These are phyloP conservation scores for Lepidopterella palustris DNA, from an alignment of 495 filamentous ascomycete species.

Conservation along the genomic window DNA sequence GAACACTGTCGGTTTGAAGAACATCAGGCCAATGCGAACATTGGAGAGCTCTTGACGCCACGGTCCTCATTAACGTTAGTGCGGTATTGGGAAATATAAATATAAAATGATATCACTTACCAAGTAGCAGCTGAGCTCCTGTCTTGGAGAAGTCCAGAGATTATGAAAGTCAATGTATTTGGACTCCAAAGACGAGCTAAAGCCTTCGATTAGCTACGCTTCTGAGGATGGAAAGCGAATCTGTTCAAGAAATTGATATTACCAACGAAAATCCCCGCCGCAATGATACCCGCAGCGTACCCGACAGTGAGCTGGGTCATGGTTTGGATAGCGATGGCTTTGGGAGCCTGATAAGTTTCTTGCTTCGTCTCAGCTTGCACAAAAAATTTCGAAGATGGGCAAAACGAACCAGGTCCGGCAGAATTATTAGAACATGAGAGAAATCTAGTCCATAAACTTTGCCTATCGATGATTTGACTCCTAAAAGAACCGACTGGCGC, in stretches of 20 bases:
- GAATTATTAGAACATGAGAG: no score
- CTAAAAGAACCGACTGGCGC: no score
- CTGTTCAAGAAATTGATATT: not conserved
- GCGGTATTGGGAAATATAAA: not conserved
- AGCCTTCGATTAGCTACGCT: not conserved
- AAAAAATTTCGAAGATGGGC: no score
- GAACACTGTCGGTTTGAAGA: slow-evolving; percentile 25
- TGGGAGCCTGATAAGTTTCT: no score
- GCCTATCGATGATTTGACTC: no score
- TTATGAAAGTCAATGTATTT: no score
- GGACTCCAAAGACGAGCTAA: no score
- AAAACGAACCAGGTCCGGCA: no score
- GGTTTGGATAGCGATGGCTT: no score
- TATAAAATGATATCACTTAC: slow-evolving; percentile 6
- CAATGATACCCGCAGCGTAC: slow-evolving; percentile 6
- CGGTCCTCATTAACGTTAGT: not conserved
- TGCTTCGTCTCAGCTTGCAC: no score
- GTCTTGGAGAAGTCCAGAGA: no score
- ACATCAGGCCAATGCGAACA: slow-evolving; percentile 31
- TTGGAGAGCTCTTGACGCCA: slow-evolving; percentile 26
- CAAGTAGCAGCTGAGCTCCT: slow-evolving; percentile 7
- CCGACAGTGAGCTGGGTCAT: slow-evolving; percentile 4
- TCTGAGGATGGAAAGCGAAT: not conserved
- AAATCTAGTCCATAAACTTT: no score
- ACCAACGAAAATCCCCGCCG: slow-evolving; percentile 9